Evolutionary conservation across 2,329 filamentous ascomycete species (phyloP).

Genomic region (Neofusicoccum laricinum): DNA sequence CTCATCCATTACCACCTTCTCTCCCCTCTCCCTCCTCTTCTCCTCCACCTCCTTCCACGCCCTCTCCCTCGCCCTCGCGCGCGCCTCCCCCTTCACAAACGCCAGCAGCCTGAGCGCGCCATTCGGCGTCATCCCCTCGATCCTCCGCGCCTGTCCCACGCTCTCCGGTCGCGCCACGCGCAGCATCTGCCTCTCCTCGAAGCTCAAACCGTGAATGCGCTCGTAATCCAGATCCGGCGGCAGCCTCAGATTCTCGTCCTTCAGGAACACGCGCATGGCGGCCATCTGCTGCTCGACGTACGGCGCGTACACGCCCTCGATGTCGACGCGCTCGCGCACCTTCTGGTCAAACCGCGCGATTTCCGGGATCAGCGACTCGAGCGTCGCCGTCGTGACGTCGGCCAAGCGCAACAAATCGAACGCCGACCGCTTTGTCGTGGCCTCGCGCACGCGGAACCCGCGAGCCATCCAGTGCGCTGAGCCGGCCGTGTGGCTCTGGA

Average conservation of each 20-base stretch:
- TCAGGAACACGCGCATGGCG: constrained; percentile 64
- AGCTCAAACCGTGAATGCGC: constrained; percentile 68
- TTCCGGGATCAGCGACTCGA: constrained; percentile 58
- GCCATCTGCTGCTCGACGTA: constrained; percentile 73
- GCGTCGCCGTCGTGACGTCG: constrained; percentile 55
- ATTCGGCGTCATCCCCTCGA: constrained; percentile 69
- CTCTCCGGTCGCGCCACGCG: constrained; percentile 73
- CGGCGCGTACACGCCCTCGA: constrained; percentile 83
- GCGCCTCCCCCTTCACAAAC: constrained; percentile 53
- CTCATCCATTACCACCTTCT: not conserved
- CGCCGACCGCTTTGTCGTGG: constrained; percentile 66
- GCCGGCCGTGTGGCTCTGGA: constrained; percentile 59
- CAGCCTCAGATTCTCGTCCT: constrained; percentile 72
- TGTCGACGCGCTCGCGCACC: constrained; percentile 67
- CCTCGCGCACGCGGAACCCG: constrained; percentile 67
- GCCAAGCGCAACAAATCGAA: constrained; percentile 75
- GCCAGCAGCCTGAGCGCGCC: constrained; percentile 57
- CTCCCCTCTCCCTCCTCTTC: not conserved
- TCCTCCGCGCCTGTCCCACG: constrained; percentile 79
- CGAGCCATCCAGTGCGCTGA: constrained; percentile 64
- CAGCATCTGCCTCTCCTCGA: constrained; percentile 73
- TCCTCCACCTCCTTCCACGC: not conserved
- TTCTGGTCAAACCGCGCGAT: constrained; percentile 54
- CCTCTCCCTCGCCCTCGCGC: constrained; percentile 27
- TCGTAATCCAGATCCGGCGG: constrained; percentile 76